These are phyloP conservation scores for Cladophialophora chaetospira DNA, from an alignment of 2,329 filamentous ascomycete species.

Conservation along the genomic window DNA sequence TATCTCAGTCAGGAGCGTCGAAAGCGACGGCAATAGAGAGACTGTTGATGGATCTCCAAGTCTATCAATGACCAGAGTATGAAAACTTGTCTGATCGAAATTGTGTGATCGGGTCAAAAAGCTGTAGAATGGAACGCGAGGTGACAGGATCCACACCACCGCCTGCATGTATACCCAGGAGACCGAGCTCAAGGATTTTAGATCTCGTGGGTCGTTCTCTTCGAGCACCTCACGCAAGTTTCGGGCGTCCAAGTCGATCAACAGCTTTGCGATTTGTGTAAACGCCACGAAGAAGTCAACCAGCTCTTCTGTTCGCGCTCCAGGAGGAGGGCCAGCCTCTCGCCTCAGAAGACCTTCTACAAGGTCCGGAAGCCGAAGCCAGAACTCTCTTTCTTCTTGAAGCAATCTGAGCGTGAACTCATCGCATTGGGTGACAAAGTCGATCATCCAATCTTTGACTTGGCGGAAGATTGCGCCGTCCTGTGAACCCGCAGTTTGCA, in stretches of 20 bases:
- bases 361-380: constrained; percentile 46
- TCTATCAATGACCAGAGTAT: constrained; percentile 18
- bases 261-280: constrained; percentile 43
- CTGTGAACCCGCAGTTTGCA: constrained; percentile 23
- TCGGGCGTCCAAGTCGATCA: constrained; percentile 44
- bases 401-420: constrained; percentile 40
- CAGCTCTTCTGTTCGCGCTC: constrained; percentile 33
- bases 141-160: constrained; percentile 41
- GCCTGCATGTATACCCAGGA: constrained; percentile 37
- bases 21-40: constrained; percentile 17
- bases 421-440: constrained; percentile 40
- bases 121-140: constrained; percentile 43
- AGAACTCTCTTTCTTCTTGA: constrained; percentile 47
- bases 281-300: constrained; percentile 47
- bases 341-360: constrained; percentile 45
- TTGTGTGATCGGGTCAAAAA: constrained; percentile 38
- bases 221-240: constrained; percentile 37
- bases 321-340: constrained; percentile 27
- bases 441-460: constrained; percentile 47
- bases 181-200: constrained; percentile 37
- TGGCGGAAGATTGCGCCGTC: constrained; percentile 37
- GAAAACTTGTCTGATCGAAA: constrained; percentile 31
- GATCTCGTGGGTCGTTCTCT: constrained; percentile 35
- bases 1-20: constrained; percentile 21
- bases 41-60: constrained; percentile 14